phyloP scores from a whole-genome alignment of 1,284 basidiomycete species.

The Rhodotorula glutinis region DNA sequence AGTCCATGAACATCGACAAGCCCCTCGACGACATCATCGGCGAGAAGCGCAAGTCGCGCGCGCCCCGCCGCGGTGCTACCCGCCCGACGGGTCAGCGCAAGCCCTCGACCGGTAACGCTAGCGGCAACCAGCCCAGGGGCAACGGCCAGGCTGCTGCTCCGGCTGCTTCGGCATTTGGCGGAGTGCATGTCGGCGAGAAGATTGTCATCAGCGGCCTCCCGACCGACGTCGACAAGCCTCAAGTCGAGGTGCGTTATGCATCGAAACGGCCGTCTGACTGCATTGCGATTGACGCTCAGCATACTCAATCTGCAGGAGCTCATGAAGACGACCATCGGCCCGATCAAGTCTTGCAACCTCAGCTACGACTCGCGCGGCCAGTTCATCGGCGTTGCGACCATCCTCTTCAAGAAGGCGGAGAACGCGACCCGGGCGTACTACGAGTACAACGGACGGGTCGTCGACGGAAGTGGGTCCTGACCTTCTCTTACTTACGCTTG shows the following conservation, averaged over 20 bases:
- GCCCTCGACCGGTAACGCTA: background rate
- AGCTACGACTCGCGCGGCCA: constrained; percentile 80
- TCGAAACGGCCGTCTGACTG: too few species aligned
- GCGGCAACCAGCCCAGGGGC: background rate
- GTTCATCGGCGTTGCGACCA: constrained; percentile 84
- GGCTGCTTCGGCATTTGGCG: constrained; percentile 52
- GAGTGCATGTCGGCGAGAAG: constrained; percentile 57
- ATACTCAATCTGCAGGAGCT: too few species aligned
- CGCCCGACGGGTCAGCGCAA: constrained; percentile 21
- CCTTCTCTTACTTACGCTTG: background rate
- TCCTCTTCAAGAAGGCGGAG: constrained; percentile 80
- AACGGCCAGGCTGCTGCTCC: constrained; percentile 59
- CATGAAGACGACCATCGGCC: constrained; percentile 85
- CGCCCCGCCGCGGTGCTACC: constrained; percentile 28
- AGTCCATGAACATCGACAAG: constrained; percentile 59
- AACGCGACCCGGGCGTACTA: constrained; percentile 89
- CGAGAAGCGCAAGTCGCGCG: constrained; percentile 39
- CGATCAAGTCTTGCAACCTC: constrained; percentile 75
- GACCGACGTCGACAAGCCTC: constrained; percentile 85
- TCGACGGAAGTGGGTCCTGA: constrained; percentile 96
- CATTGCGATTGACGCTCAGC: too few species aligned
- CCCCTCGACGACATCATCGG: constrained; percentile 75
- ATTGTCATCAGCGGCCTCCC: constrained; percentile 97
- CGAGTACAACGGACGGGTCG: constrained; percentile 96
- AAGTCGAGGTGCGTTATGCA: constrained; percentile 78